Evolutionary conservation across 208 protist species (phyloP), one percentile per base, ranked within the genome.

Genomic region (Trypanosoma avium): DNA sequence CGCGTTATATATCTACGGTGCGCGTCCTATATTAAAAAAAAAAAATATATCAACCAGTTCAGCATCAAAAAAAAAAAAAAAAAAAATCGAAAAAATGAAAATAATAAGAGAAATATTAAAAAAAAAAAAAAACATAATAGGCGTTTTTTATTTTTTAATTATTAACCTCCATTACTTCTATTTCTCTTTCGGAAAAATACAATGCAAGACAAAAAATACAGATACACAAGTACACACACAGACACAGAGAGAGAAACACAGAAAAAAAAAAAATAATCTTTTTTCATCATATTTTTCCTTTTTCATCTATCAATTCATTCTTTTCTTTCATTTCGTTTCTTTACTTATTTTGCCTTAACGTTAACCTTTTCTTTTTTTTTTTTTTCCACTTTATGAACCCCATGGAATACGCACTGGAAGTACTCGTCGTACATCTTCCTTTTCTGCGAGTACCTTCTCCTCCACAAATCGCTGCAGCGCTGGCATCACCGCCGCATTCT

Each of bases 401-500:
- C 73, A 72, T 19, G 83, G 80, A 33, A 95, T 70, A 21, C 90
- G 86, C 12, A 61, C 77, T 6, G 84, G 85, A 21, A 95, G 77
- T n/a, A 93, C 17, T n/a, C 78, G 64, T 0, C 90, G 81, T 33
- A 95, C 90, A 64, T 95, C 90, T 26, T 55, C 49, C 63, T 78
- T 70, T 13, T 79, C 77, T 19, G 56, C 61, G 26, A 88, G 22
- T 21, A 95, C 4, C 53, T 91, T 72, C 49, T 82, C 54, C 63
- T 82, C 66, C 52, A 95, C 77, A 76, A 95, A 93, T 4, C 82
- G 52, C 35, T 61, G 49, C 54, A 95, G 70, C n/a, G 67, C 63
- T 21, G 27, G 50, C 76, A 95, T 82, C 6, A 77, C 74, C 10
- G 59, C 22, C 17, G 62, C 56, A 43, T 92, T 79, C 33, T 65